phyloP scores from a whole-genome alignment of 1,284 basidiomycete genomes.

The Melampsora abietis-canadensis region DNA sequence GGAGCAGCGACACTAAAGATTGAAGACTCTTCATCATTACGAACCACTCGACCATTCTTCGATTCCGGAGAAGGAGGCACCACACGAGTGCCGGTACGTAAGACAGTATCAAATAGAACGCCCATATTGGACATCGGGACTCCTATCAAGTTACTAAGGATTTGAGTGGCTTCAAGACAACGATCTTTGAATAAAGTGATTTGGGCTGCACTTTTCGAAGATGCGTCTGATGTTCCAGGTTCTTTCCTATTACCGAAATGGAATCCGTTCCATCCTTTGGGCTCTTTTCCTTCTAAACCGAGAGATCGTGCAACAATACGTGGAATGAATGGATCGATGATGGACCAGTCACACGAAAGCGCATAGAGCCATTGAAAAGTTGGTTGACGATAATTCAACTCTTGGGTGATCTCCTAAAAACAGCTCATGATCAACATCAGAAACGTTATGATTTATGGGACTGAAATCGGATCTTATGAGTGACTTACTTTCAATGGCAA shows the following conservation, averaged over 20 bases:
- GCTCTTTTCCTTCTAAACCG: slow-evolving; percentile 46
- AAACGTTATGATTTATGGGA: background rate
- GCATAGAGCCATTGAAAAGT: slow-evolving; percentile 60
- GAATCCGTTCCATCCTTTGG: background rate
- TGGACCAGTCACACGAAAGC: slow-evolving; percentile 58
- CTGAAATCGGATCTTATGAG: too few relatives aligned
- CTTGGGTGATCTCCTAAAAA: slow-evolving; percentile 54
- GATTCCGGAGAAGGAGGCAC: slow-evolving; percentile 8
- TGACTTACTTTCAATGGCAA: slow-evolving; percentile 48
- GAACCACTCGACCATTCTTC: background rate
- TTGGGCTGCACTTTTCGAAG: slow-evolving; percentile 47
- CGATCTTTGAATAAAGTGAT: slow-evolving; percentile 56
- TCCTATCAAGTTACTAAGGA: slow-evolving; percentile 56
- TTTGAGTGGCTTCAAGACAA: slow-evolving; percentile 57
- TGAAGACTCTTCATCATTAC: slow-evolving; percentile 32
- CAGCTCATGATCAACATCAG: background rate
- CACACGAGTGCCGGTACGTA: slow-evolving; percentile 55
- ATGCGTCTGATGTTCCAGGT: slow-evolving; percentile 19
- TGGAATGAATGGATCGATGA: slow-evolving; percentile 56
- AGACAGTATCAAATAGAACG: slow-evolving; percentile 60
- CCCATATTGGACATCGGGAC: slow-evolving; percentile 57
- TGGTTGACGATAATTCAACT: slow-evolving; percentile 56
- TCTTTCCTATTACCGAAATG: slow-evolving; percentile 1
- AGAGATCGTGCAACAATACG: slow-evolving; percentile 53
- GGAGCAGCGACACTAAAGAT: slow-evolving; percentile 12